These are phyloP conservation scores for Amaranthus tricolor DNA, from an alignment of 179 eudicot species.

Conservation along the genomic window DNA sequence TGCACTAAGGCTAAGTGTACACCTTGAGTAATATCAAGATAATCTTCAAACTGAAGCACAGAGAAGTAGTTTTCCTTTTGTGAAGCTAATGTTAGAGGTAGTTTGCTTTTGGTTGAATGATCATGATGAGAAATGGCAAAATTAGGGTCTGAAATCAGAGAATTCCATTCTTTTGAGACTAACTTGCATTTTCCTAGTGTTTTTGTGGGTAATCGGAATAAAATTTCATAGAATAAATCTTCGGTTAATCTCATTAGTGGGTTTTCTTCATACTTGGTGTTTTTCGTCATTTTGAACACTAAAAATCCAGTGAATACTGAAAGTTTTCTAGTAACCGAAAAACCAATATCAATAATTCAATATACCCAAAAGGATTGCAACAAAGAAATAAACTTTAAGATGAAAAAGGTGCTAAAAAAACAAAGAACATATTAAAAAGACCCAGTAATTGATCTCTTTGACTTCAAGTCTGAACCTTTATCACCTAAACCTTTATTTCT, in stretches of 20 bases:
- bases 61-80: background rate
- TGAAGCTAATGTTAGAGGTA: background rate
- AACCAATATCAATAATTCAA: too few species aligned
- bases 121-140: background rate
- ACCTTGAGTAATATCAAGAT: background rate
- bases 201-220: background rate
- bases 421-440: too few species aligned
- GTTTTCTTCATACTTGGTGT: too few species aligned
- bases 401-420: too few species aligned
- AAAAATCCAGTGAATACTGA: too few species aligned
- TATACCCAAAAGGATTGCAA: too few species aligned
- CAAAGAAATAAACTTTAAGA: too few species aligned
- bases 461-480: too few species aligned
- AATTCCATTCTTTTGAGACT: slow-evolving; percentile 6
- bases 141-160: background rate
- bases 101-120: background rate
- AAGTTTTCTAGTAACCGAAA: too few species aligned
- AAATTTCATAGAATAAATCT: background rate
- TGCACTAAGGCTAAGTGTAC: background rate
- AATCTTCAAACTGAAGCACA: background rate
- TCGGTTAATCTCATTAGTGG: background rate
- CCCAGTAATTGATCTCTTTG: too few species aligned
- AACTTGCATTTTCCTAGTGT: background rate
- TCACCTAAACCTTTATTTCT: too few species aligned
- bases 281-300: too few species aligned